Conservation (phyloP, 208 protist species). For the Strigomonas galati region DNA sequence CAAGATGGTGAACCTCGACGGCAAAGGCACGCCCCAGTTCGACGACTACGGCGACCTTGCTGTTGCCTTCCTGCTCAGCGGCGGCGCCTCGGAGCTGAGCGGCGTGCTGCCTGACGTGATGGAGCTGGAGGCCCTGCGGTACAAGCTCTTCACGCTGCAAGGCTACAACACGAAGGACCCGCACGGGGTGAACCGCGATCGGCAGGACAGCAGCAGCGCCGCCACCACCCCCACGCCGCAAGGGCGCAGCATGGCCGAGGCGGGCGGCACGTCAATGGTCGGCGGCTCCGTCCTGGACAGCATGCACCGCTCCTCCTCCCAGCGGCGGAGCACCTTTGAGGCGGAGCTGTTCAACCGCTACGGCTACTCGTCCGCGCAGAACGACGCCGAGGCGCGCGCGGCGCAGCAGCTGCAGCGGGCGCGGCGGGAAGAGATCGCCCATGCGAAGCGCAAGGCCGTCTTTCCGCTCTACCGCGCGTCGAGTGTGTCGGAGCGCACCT, state of each 20-base stretch:
- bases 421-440: constrained; percentile 3
- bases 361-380: constrained; percentile 14
- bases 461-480: constrained; percentile 71
- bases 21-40: constrained; percentile 12
- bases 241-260: background rate
- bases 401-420: constrained; percentile 16
- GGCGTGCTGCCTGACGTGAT: constrained; percentile 60
- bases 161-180: constrained; percentile 47
- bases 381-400: constrained; percentile 7
- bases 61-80: constrained; percentile 70
- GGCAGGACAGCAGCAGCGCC: constrained; percentile 12
- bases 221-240: background rate
- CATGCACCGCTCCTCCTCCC: background rate
- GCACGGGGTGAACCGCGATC: constrained; percentile 19
- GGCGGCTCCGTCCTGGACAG: background rate
- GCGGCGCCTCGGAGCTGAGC: constrained; percentile 41
- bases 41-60: constrained; percentile 76
- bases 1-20: constrained; percentile 26
- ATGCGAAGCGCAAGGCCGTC: constrained; percentile 8
- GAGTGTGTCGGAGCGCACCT: constrained; percentile 69
- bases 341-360: constrained; percentile 14
- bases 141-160: constrained; percentile 69
- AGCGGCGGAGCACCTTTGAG: constrained; percentile 28
- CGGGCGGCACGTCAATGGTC: background rate
- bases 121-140: constrained; percentile 76